A percentile compares a stretch with the other conserved stretches of the same genome.
phyloP scores from a whole-genome alignment of 2,329 filamentous ascomycete species.

The Beauveria sp. region DNA sequence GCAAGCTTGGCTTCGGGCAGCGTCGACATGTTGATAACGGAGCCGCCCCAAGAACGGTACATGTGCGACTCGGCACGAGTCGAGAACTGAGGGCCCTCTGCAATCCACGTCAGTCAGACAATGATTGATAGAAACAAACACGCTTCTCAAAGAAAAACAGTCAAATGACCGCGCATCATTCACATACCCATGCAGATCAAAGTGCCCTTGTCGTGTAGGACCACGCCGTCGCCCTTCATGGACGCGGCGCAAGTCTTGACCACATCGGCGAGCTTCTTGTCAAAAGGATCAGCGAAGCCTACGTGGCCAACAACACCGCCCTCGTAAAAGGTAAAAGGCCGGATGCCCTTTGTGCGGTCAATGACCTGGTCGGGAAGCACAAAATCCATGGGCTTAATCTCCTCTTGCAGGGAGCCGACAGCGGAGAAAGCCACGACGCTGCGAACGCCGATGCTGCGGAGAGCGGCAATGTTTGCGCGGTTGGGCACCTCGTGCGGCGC shows the following conservation, averaged over 20 bases:
- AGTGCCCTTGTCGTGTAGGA: slow-evolving; percentile 75
- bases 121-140: not conserved
- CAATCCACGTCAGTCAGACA: not conserved
- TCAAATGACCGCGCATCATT: not conserved
- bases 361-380: slow-evolving; percentile 95
- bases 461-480: slow-evolving; percentile 96
- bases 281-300: slow-evolving; percentile 93
- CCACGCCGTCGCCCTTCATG: slow-evolving; percentile 77
- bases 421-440: slow-evolving; percentile 92
- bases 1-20: slow-evolving; percentile 95
- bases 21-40: slow-evolving; percentile 96
- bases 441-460: slow-evolving; percentile 81
- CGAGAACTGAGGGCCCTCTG: slow-evolving; percentile 96
- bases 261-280: slow-evolving; percentile 65
- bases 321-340: slow-evolving; percentile 95
- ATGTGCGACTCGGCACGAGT: slow-evolving; percentile 93
- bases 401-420: slow-evolving; percentile 84
- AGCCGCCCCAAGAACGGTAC: slow-evolving; percentile 90
- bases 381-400: slow-evolving; percentile 93
- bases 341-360: slow-evolving; percentile 90
- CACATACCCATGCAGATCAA: slow-evolving; percentile 82
- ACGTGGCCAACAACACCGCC: slow-evolving; percentile 88
- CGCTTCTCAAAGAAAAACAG: too few species aligned
- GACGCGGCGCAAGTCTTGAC: slow-evolving; percentile 67
- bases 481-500: slow-evolving; percentile 93